Evolutionary conservation across 768 basidiomycete species (phyloP).

Genomic region (Gloeophyllum trabeum): DNA sequence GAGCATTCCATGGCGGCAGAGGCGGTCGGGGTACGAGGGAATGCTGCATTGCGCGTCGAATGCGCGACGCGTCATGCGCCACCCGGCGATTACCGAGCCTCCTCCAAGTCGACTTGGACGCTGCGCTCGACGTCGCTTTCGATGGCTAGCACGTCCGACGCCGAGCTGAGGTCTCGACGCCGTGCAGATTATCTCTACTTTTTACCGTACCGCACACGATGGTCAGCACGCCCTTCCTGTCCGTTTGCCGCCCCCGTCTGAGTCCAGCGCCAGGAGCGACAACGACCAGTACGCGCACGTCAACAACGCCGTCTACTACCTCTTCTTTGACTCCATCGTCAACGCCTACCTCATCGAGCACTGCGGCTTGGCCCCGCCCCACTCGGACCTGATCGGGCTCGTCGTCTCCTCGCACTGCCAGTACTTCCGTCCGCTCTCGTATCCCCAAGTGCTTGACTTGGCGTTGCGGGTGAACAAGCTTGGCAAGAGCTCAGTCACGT

Average conservation of each 20-base stretch:
- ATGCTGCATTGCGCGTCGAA: not conserved
- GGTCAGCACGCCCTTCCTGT: constrained; percentile 28
- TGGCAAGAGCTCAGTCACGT: constrained; percentile 66
- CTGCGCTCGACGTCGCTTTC: too few species aligned
- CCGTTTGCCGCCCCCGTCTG: constrained; percentile 1
- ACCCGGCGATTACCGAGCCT: too few species aligned
- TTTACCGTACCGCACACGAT: constrained; percentile 57
- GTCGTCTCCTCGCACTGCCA: constrained; percentile 72
- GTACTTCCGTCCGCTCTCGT: constrained; percentile 67
- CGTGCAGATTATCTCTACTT: constrained; percentile 49
- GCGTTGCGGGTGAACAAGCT: constrained; percentile 58
- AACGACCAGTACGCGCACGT: constrained; percentile 80
- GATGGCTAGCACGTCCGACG: not conserved
- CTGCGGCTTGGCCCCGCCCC: constrained; percentile 42
- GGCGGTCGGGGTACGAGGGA: constrained; percentile 8
- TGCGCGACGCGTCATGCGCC: not conserved
- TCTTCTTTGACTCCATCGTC: constrained; percentile 72
- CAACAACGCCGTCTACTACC: constrained; percentile 76
- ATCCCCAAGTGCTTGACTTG: constrained; percentile 60
- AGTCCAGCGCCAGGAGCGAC: constrained; percentile 61
- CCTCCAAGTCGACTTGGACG: too few species aligned
- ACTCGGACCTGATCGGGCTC: constrained; percentile 52
- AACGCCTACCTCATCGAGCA: constrained; percentile 67
- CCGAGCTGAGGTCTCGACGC: constrained; percentile 12
- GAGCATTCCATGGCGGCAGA: constrained; percentile 67